phyloP scores from a whole-genome alignment of 208 protist genomes.

The Crithidia sp. region DNA sequence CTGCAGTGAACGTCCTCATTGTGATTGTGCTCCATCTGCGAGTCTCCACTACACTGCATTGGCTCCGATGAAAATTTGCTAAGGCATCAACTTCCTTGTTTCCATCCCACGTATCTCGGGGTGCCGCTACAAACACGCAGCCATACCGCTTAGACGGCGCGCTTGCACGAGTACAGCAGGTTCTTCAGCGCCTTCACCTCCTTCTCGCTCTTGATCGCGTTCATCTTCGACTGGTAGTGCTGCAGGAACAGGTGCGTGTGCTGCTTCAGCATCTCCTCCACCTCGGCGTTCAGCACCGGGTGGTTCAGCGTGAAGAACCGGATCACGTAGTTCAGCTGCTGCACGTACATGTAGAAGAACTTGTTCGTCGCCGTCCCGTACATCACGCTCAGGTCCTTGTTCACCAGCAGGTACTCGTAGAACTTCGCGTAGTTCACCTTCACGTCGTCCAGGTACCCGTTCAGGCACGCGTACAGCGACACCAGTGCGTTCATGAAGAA shows the following conservation, averaged over 20 bases:
- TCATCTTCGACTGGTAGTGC: conserved; percentile 91
- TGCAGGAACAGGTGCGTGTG: conserved; percentile 86
- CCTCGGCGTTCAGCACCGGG: conserved; percentile 73
- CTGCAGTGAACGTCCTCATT: too few relatives aligned
- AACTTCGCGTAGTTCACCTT: conserved; percentile 90
- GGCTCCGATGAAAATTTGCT: too few relatives aligned
- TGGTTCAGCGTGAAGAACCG: conserved; percentile 85
- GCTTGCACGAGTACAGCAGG: conserved; percentile 90
- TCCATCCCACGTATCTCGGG: too few relatives aligned
- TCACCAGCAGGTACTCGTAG: conserved; percentile 89
- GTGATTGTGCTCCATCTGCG: too few relatives aligned
- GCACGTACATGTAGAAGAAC: conserved; percentile 91
- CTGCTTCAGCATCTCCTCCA: conserved; percentile 85
- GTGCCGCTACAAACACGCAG: neutral
- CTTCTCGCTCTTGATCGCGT: conserved; percentile 88
- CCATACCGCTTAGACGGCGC: conserved; percentile 63
- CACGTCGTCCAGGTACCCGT: conserved; percentile 88
- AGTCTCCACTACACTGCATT: too few relatives aligned
- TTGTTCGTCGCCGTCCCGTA: conserved; percentile 86
- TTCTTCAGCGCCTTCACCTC: conserved; percentile 89
- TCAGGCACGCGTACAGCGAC: conserved; percentile 82
- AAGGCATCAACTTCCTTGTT: too few relatives aligned
- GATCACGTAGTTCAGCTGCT: conserved; percentile 83
- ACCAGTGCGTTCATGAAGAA: conserved; percentile 88
- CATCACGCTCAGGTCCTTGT: conserved; percentile 87